Evolutionary conservation across 2,329 filamentous ascomycete genomes (phyloP).

Genomic region (Ceratocystis destructans): DNA sequence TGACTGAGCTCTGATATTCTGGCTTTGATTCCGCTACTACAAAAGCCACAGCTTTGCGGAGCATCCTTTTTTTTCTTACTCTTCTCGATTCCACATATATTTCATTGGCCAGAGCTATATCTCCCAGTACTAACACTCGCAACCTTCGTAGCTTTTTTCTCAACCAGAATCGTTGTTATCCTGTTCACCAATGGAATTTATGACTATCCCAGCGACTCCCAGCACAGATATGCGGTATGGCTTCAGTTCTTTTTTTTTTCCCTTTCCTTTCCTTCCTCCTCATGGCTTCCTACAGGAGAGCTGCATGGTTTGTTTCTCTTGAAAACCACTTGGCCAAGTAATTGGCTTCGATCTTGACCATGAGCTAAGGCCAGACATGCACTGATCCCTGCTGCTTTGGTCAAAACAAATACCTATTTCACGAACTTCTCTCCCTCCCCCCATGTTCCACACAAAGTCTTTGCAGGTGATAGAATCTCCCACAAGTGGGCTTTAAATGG

Average conservation of each 20-base stretch:
- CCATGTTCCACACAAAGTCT: slow-evolving; percentile 6
- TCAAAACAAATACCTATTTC: neutral
- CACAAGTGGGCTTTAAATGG: neutral
- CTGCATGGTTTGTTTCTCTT: neutral
- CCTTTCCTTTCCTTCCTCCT: neutral
- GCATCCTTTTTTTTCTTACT: neutral
- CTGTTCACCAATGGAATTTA: slow-evolving; percentile 37
- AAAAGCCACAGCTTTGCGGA: neutral
- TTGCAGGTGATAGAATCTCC: neutral
- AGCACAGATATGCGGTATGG: slow-evolving; percentile 43
- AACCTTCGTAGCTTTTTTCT: neutral
- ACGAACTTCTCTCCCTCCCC: neutral
- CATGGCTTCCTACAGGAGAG: neutral
- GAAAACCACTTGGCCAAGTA: neutral
- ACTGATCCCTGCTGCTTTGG: neutral
- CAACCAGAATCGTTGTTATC: neutral
- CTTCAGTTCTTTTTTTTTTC: slow-evolving; percentile 1
- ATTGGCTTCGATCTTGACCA: neutral
- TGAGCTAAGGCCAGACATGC: neutral
- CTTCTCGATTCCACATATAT: neutral
- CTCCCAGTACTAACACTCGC: neutral
- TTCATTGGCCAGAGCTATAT: neutral
- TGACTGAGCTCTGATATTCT: neutral
- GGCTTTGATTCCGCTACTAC: neutral
- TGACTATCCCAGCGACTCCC: slow-evolving; percentile 35